phyloP scores from a whole-genome alignment of 1,284 basidiomycete species.

The Sporisorium iseilematis-ciliati region DNA sequence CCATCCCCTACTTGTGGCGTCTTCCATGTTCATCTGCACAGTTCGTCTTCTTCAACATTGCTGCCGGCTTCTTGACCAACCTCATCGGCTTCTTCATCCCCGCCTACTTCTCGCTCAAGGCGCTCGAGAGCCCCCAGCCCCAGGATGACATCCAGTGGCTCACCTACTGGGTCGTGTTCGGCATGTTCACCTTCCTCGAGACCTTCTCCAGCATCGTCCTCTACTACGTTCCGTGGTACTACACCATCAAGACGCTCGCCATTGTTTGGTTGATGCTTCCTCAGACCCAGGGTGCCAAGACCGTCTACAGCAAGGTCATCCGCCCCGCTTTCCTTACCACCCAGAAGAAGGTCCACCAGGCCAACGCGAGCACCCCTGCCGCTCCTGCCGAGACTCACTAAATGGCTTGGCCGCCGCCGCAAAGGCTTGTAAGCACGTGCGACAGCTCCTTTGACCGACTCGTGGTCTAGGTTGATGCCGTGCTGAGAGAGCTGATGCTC shows the following conservation, averaged over 20 bases:
- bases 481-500: background rate
- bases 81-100: constrained; percentile 68
- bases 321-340: constrained; percentile 62
- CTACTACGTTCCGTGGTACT: constrained; percentile 85
- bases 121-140: constrained; percentile 67
- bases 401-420: constrained; percentile 3
- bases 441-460: background rate
- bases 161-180: constrained; percentile 70
- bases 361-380: constrained; percentile 46
- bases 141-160: constrained; percentile 70
- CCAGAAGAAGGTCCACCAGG: constrained; percentile 54
- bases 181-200: constrained; percentile 69
- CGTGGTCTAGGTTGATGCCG: background rate
- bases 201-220: constrained; percentile 66
- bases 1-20: constrained; percentile 32
- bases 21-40: constrained; percentile 53
- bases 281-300: constrained; percentile 75
- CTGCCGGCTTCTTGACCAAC: constrained; percentile 69
- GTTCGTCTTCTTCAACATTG: constrained; percentile 71
- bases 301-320: constrained; percentile 67
- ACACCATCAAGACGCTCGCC: constrained; percentile 83
- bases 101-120: constrained; percentile 69
- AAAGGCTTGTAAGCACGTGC: background rate
- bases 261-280: constrained; percentile 90
- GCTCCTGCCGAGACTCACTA: constrained; percentile 56